These are phyloP conservation scores for Hamigera avellanea DNA, from an alignment of 495 filamentous ascomycete genomes.

Conservation along the genomic window DNA sequence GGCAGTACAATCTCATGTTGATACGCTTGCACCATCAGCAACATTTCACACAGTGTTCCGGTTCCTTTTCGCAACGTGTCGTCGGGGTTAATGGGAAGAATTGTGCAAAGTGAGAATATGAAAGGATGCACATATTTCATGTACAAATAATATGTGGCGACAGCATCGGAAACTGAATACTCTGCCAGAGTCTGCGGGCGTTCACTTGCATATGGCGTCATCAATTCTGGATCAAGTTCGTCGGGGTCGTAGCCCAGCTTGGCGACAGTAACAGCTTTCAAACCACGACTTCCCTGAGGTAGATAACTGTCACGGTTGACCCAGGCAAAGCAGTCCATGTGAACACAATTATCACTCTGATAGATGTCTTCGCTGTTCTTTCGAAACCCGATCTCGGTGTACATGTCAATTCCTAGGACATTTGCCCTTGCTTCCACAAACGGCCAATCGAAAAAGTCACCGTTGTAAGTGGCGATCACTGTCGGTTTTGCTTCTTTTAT, in stretches of 20 bases:
- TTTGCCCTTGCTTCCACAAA: conserved; percentile 92
- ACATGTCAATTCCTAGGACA: conserved; percentile 97
- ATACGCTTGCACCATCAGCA: conserved; percentile 97
- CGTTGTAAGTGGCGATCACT: conserved; percentile 98
- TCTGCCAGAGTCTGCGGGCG: conserved; percentile 88
- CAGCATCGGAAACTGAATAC: conserved; percentile 97
- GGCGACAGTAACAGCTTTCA: conserved; percentile 95
- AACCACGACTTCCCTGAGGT: conserved; percentile 89
- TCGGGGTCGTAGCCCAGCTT: conserved; percentile 98
- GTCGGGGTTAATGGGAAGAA: conserved; percentile 86
- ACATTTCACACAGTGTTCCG: conserved; percentile 95
- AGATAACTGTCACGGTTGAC: conserved; percentile 98
- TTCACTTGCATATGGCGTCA: conserved; percentile 91
- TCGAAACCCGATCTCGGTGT: conserved; percentile 90
- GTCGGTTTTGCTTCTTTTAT: conserved; percentile 92
- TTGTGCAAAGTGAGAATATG: conserved; percentile 96
- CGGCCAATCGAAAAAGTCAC: conserved; percentile 99
- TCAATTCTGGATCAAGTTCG: conserved; percentile 93
- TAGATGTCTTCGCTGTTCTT: conserved; percentile 94
- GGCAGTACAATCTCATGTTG: conserved; percentile 83
- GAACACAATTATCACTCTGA: conserved; percentile 85
- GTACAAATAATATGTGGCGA: conserved; percentile 97
- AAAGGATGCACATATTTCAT: conserved; percentile 99
- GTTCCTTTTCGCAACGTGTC: conserved; percentile 92
- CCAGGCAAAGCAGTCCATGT: conserved; percentile 99